These are phyloP conservation scores for Aureobasidium sp. DNA, from an alignment of 2,329 filamentous ascomycete species.

Conservation along the genomic window DNA sequence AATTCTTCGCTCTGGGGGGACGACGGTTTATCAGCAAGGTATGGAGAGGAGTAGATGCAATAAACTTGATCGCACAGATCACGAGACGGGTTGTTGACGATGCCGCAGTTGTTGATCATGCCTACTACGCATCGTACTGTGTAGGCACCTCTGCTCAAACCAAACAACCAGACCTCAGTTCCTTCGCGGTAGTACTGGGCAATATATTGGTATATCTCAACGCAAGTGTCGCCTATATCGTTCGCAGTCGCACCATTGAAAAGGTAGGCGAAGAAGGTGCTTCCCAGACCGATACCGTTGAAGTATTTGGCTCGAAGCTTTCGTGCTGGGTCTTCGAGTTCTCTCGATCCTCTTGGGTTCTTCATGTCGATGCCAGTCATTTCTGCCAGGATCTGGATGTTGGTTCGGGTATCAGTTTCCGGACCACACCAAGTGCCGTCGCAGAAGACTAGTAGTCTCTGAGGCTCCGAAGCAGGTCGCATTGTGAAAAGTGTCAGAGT, in stretches of 20 bases:
- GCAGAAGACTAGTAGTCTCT: slow-evolving; percentile 9
- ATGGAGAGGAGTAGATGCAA: slow-evolving; percentile 23
- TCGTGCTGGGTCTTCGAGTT: slow-evolving; percentile 14
- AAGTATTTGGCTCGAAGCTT: slow-evolving; percentile 28
- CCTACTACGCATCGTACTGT: slow-evolving; percentile 32
- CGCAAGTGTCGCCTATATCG: slow-evolving; percentile 27
- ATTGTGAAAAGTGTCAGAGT: not conserved
- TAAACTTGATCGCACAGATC: slow-evolving; percentile 25
- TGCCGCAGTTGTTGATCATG: slow-evolving; percentile 29
- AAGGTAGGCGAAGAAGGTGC: slow-evolving; percentile 28
- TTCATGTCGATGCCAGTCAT: slow-evolving; percentile 22
- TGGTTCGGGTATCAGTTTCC: slow-evolving; percentile 26
- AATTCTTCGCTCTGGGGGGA: slow-evolving; percentile 19
- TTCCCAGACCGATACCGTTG: slow-evolving; percentile 27
- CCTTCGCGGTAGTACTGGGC: slow-evolving; percentile 23
- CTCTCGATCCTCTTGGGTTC: slow-evolving; percentile 18
- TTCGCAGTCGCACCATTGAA: slow-evolving; percentile 29
- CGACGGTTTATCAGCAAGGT: slow-evolving; percentile 23
- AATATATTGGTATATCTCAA: slow-evolving; percentile 27
- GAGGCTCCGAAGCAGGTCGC: not conserved
- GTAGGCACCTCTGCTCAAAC: slow-evolving; percentile 33
- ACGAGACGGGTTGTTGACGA: slow-evolving; percentile 6
- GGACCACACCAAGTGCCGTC: slow-evolving; percentile 21
- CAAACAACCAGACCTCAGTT: slow-evolving; percentile 32
- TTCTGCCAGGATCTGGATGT: slow-evolving; percentile 25